These are phyloP conservation scores for Suhomyces terraborum DNA, from an alignment of 1,139 yeast genomes.

Conservation along the genomic window DNA sequence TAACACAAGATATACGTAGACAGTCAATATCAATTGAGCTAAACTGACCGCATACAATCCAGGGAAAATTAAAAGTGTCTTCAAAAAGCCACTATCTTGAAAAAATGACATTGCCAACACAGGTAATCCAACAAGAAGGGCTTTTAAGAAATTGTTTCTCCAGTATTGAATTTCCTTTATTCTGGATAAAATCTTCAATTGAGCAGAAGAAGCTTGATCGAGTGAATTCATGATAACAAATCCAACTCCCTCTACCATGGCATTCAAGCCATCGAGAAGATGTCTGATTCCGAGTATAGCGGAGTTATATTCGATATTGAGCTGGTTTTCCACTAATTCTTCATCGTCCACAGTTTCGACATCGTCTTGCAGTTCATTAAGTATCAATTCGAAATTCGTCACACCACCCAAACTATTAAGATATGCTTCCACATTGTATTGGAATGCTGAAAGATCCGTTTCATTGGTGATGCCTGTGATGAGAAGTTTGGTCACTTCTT, in stretches of 20 bases:
- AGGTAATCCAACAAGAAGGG: constrained; percentile 63
- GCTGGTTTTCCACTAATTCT: constrained; percentile 25
- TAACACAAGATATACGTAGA: constrained; percentile 68
- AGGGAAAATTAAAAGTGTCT: constrained; percentile 32
- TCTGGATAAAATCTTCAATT: constrained; percentile 67
- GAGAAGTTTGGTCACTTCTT: constrained; percentile 34
- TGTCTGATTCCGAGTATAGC: constrained; percentile 55
- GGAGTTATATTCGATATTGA: constrained; percentile 49
- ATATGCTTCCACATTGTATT: constrained; percentile 45
- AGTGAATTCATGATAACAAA: constrained; percentile 48
- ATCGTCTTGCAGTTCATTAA: constrained; percentile 15
- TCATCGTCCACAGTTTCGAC: constrained; percentile 15
- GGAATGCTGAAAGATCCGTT: constrained; percentile 32
- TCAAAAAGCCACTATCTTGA: constrained; percentile 36
- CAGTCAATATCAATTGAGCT: constrained; percentile 60
- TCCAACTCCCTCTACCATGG: constrained; percentile 25
- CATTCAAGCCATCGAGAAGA: constrained; percentile 47
- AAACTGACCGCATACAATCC: constrained; percentile 64
- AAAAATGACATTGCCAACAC: constrained; percentile 59
- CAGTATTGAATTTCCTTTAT: constrained; percentile 73
- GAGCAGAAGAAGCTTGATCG: constrained; percentile 55
- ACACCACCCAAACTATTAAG: constrained; percentile 37
- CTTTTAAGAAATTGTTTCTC: constrained; percentile 54
- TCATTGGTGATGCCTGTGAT: constrained; percentile 34
- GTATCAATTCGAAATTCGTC: constrained; percentile 25